phyloP scores from a whole-genome alignment of 495 filamentous ascomycete genomes.

The Talaromyces ruber region DNA sequence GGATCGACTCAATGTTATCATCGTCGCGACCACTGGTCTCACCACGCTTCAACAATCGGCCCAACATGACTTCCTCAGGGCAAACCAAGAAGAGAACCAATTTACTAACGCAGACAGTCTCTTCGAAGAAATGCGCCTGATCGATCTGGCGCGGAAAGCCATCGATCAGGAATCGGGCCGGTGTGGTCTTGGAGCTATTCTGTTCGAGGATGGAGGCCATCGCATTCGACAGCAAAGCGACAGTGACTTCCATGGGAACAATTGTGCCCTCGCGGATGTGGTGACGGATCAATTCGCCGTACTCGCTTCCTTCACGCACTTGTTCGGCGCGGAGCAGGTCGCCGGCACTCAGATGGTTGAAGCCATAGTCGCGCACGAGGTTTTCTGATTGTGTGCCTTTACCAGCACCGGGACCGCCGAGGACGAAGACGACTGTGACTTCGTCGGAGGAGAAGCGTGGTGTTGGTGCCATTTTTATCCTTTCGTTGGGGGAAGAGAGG shows the following conservation, averaged over 20 bases:
- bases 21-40: constrained; percentile 86
- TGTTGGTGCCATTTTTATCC: constrained; percentile 14
- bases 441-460: constrained; percentile 73
- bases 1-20: constrained; percentile 91
- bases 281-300: constrained; percentile 79
- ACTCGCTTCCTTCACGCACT: constrained; percentile 71
- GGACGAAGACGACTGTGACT: constrained; percentile 72
- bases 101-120: constrained; percentile 69
- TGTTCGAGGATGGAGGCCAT: constrained; percentile 61
- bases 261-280: constrained; percentile 92
- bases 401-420: constrained; percentile 47
- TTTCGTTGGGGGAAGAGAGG: not conserved
- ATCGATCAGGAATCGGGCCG: constrained; percentile 75
- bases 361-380: constrained; percentile 82
- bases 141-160: constrained; percentile 95
- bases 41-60: constrained; percentile 73
- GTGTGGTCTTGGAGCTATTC: constrained; percentile 12
- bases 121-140: constrained; percentile 89
- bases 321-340: constrained; percentile 94
- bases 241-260: constrained; percentile 98
- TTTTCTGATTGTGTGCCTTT: constrained; percentile 74
- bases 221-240: constrained; percentile 83
- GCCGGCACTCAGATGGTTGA: constrained; percentile 86
- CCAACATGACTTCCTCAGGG: constrained; percentile 79
- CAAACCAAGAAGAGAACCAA: constrained; percentile 91